Evolutionary conservation across 495 filamentous ascomycete genomes (phyloP).

Genomic region (Penicillium pancosmium): DNA sequence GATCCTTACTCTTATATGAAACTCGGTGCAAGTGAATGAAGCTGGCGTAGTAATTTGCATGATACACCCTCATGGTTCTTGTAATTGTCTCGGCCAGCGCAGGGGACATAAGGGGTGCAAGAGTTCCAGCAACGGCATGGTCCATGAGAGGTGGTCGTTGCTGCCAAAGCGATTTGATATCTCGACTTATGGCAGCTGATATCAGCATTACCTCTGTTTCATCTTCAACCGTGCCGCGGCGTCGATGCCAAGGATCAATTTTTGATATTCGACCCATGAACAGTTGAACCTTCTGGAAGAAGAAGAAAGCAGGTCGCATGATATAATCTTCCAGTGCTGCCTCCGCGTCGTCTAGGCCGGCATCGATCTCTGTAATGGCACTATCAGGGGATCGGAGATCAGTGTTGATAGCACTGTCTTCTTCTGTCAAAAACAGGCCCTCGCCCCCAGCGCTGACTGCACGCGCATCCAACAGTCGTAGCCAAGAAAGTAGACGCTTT

Average conservation of each 20-base stretch:
- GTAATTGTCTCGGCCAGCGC: conserved; percentile 40
- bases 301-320: conserved; percentile 35
- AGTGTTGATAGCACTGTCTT: conserved; percentile 26
- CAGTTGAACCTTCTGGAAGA: conserved; percentile 41
- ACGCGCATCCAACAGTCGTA: conserved; percentile 38
- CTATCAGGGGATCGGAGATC: conserved; percentile 24
- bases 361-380: conserved; percentile 34
- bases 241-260: conserved; percentile 39
- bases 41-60: conserved; percentile 43
- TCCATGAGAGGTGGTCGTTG: conserved; percentile 44
- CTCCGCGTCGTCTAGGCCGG: conserved; percentile 17
- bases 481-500: conserved; percentile 37
- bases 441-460: conserved; percentile 43
- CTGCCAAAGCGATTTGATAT: conserved; percentile 40
- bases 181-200: conserved; percentile 34
- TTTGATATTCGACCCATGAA: conserved; percentile 38
- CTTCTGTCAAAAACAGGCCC: conserved; percentile 36
- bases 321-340: conserved; percentile 30
- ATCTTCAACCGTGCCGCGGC: conserved; percentile 39
- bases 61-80: conserved; percentile 40
- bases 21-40: conserved; percentile 48
- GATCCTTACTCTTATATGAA: conserved; percentile 31
- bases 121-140: conserved; percentile 40
- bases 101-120: conserved; percentile 38
- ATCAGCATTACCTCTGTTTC: conserved; percentile 42